These are phyloP conservation scores for Pseudonitzschia multiseries DNA, from an alignment of 108 stramenopile genomes.

Conservation along the genomic window DNA sequence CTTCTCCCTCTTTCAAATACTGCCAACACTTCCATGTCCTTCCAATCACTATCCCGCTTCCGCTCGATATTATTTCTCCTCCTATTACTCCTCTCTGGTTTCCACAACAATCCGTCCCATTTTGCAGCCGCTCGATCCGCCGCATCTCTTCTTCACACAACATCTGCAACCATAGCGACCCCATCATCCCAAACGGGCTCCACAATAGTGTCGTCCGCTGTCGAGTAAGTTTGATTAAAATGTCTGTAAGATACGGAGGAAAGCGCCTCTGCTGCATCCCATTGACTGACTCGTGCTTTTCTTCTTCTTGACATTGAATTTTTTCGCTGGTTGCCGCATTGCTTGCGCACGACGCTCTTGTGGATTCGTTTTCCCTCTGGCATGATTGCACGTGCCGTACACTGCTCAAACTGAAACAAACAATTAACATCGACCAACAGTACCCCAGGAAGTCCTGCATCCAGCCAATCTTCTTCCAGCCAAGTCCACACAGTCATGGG, in stretches of 20 bases:
- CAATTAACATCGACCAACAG: not conserved
- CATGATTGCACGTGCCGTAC: too few relatives aligned
- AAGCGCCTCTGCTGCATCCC: too few relatives aligned
- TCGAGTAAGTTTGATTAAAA: not conserved
- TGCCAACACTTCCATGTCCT: not conserved
- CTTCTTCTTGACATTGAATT: too few relatives aligned
- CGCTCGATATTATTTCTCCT: not conserved
- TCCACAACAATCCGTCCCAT: not conserved
- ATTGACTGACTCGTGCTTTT: too few relatives aligned
- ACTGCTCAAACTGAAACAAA: too few relatives aligned
- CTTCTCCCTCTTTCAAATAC: not conserved
- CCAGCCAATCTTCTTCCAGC: not conserved
- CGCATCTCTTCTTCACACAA: not conserved
- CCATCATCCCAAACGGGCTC: not conserved
- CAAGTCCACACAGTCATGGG: constrained; percentile 14
- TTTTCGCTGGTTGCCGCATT: too few relatives aligned
- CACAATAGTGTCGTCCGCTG: not conserved
- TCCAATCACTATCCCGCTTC: not conserved
- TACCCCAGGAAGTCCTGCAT: not conserved
- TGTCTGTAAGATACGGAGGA: too few relatives aligned
- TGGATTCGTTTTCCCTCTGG: too few relatives aligned
- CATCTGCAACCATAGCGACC: not conserved
- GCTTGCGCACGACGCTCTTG: too few relatives aligned
- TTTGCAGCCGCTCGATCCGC: not conserved
- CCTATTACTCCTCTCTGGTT: not conserved